Conservation (phyloP, 371 early-diverging fungal genomes). For the Zychaea mexicana region DNA sequence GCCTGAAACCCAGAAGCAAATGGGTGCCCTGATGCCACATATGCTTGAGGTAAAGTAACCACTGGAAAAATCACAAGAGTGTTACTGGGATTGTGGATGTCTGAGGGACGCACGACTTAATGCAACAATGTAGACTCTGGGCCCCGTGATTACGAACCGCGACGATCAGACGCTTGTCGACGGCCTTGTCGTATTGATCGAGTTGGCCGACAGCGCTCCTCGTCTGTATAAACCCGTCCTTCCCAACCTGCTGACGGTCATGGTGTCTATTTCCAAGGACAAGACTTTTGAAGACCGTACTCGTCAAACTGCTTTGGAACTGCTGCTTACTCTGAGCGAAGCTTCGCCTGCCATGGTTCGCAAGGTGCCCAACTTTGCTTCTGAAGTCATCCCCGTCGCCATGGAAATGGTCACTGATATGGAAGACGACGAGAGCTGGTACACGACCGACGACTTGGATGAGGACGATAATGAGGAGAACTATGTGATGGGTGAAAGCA, state of each 20-base stretch:
- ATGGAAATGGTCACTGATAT: slow-evolving; percentile 93
- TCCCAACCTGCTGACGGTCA: slow-evolving; percentile 72
- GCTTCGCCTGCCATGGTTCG: slow-evolving; percentile 83
- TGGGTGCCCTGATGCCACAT: slow-evolving; percentile 75
- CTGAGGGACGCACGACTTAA: neutral
- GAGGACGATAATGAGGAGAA: slow-evolving; percentile 89
- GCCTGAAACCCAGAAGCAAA: slow-evolving; percentile 54
- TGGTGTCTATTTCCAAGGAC: slow-evolving; percentile 78
- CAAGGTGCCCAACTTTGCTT: slow-evolving; percentile 78
- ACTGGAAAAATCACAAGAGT: no score
- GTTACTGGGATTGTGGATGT: no score
- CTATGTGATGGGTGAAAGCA: slow-evolving; percentile 91
- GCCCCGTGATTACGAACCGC: slow-evolving; percentile 57
- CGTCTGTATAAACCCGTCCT: slow-evolving; percentile 81
- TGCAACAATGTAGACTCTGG: slow-evolving; percentile 47
- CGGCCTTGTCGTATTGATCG: slow-evolving; percentile 80
- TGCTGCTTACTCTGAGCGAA: slow-evolving; percentile 89
- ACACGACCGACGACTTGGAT: slow-evolving; percentile 84
- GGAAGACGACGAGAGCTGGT: slow-evolving; percentile 91
- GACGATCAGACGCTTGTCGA: slow-evolving; percentile 80
- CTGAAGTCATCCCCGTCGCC: slow-evolving; percentile 78
- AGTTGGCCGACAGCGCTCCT: slow-evolving; percentile 83
- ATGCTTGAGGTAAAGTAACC: slow-evolving; percentile 81
- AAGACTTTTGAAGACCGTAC: slow-evolving; percentile 72
- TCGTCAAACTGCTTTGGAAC: slow-evolving; percentile 87